Conservation (phyloP, 257 asterid species). For the Solanum neorickii region DNA sequence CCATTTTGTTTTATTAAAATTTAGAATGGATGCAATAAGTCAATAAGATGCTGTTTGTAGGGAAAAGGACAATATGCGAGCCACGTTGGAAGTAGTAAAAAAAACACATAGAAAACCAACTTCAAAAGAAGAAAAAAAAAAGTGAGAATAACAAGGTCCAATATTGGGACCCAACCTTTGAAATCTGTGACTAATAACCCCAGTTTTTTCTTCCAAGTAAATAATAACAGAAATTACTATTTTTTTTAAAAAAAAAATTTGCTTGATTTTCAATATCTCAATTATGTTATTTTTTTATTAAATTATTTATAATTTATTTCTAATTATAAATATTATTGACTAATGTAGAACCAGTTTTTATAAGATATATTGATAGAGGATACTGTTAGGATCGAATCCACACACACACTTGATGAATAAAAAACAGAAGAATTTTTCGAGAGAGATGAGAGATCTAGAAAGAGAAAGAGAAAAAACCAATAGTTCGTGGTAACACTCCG, state of each 20-base stretch:
- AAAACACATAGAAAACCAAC: neutral
- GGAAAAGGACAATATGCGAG: constrained; percentile 44
- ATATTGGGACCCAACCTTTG: constrained; percentile 41
- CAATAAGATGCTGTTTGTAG: constrained; percentile 25
- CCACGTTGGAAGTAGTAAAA: constrained; percentile 27
- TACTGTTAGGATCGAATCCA: too few species aligned
- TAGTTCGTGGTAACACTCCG: too few species aligned
- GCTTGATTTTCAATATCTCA: too few species aligned
- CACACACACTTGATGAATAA: too few species aligned
- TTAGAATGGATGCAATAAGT: neutral
- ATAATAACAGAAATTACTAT: neutral
- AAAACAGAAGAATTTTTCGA: too few species aligned
- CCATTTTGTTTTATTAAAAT: neutral
- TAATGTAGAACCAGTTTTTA: too few species aligned
- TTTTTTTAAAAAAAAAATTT: neutral
- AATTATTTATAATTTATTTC: too few species aligned
- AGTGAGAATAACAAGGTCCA: constrained; percentile 13
- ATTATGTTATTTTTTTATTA: too few species aligned
- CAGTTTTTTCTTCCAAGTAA: constrained; percentile 34
- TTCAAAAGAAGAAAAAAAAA: neutral
- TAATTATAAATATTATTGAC: too few species aligned
- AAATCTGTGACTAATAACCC: constrained; percentile 50
- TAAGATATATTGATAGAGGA: too few species aligned
- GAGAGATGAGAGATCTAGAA: too few species aligned
- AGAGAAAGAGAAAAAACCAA: too few species aligned